phyloP scores from a whole-genome alignment of 73 alveolate genomes.

The Paramecium primaurelia region DNA sequence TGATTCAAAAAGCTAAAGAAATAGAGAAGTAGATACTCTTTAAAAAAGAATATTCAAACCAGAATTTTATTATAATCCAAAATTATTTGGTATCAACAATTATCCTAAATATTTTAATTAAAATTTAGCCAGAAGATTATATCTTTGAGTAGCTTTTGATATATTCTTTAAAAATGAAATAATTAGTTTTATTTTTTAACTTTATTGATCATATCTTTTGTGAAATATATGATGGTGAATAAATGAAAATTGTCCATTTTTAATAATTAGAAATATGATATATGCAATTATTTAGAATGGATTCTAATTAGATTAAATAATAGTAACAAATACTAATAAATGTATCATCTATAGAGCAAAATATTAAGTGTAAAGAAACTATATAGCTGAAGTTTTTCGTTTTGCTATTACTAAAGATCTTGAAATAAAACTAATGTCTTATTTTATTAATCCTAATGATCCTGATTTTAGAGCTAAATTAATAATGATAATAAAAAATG shows the following conservation, averaged over 20 bases:
- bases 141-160: constrained; percentile 44
- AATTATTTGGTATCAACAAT: neutral
- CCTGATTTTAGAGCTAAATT: neutral
- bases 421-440: constrained; percentile 14
- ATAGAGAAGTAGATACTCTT: neutral
- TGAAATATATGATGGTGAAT: neutral
- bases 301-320: constrained; percentile 13
- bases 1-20: neutral
- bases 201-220: constrained; percentile 30
- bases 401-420: constrained; percentile 38
- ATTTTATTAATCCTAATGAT: constrained; percentile 43
- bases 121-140: neutral
- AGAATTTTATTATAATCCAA: neutral
- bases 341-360: constrained; percentile 7
- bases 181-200: neutral
- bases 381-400: constrained; percentile 32
- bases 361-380: constrained; percentile 20
- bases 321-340: neutral
- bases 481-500: neutral
- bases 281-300: neutral
- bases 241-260: neutral
- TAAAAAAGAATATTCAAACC: neutral
- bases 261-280: neutral
- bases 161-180: neutral
- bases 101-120: neutral